Conservation (phyloP, 768 basidiomycete species). For the Heimioporus sp. region DNA sequence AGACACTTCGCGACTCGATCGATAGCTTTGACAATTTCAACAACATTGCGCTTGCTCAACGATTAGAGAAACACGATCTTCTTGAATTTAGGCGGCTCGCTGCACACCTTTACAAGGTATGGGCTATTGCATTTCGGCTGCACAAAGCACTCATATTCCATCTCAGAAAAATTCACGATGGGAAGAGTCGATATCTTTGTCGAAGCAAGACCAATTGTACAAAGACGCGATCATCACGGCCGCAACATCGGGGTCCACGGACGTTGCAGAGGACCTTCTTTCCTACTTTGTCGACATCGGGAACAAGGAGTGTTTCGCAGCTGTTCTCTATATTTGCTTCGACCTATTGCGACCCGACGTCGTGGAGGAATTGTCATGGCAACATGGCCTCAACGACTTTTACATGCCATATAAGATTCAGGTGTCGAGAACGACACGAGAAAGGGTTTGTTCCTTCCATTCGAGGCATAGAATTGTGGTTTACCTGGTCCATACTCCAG, state of each 20-base stretch:
- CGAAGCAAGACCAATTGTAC: constrained; percentile 96
- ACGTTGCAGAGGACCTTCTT: constrained; percentile 92
- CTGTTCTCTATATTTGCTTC: constrained; percentile 87
- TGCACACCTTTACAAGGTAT: constrained; percentile 92
- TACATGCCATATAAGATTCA: constrained; percentile 97
- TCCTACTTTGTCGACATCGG: constrained; percentile 98
- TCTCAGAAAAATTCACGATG: constrained; percentile 87
- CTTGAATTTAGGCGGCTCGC: constrained; percentile 95
- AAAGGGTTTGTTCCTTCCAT: constrained; percentile 50
- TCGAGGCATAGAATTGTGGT: constrained; percentile 8
- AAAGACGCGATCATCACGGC: constrained; percentile 96
- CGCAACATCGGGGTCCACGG: constrained; percentile 75
- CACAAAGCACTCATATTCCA: neutral
- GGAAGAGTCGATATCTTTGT: constrained; percentile 95
- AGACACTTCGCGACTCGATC: constrained; percentile 94
- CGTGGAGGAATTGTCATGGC: constrained; percentile 95
- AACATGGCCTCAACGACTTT: constrained; percentile 93
- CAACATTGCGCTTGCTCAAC: constrained; percentile 79
- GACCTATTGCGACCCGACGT: constrained; percentile 92
- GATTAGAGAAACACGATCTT: constrained; percentile 85
- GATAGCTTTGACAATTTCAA: constrained; percentile 99
- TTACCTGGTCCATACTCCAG: constrained; percentile 34
- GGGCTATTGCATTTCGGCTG: neutral
- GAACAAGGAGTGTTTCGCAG: constrained; percentile 97
- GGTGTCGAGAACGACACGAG: constrained; percentile 73